Conservation (phyloP, 2,329 filamentous ascomycete species). For the Magnaporthiopsis incrustans region DNA sequence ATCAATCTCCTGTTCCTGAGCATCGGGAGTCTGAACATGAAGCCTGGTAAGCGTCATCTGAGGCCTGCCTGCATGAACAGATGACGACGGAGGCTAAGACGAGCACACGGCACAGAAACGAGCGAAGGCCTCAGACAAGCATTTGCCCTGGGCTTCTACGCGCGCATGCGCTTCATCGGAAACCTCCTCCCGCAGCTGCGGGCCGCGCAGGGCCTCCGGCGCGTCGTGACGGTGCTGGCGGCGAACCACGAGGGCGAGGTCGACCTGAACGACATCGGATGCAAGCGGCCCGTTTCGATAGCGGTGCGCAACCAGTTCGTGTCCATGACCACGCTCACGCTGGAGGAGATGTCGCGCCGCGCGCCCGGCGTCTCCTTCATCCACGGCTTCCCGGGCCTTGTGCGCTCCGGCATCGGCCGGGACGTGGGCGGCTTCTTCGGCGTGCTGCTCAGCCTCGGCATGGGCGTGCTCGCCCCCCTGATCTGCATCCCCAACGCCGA, state of each 20-base stretch:
- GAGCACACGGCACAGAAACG: slow-evolving; percentile 33
- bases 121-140: slow-evolving; percentile 47
- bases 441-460: slow-evolving; percentile 12
- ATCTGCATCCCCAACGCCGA: slow-evolving; percentile 20
- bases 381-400: slow-evolving; percentile 30
- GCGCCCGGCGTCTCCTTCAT: slow-evolving; percentile 35
- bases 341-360: slow-evolving; percentile 37
- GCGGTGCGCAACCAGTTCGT: slow-evolving; percentile 36
- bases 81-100: neutral
- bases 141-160: slow-evolving; percentile 45
- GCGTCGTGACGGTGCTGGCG: slow-evolving; percentile 47
- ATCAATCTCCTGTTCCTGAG: slow-evolving; percentile 27
- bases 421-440: slow-evolving; percentile 14
- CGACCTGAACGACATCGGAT: slow-evolving; percentile 31
- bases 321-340: slow-evolving; percentile 39
- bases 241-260: slow-evolving; percentile 44
- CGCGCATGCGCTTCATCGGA: slow-evolving; percentile 46
- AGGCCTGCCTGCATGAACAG: neutral
- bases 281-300: slow-evolving; percentile 19
- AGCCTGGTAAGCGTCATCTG: neutral
- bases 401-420: slow-evolving; percentile 23
- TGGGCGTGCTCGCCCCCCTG: slow-evolving; percentile 15
- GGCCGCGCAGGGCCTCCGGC: slow-evolving; percentile 33
- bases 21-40: slow-evolving; percentile 7
- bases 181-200: slow-evolving; percentile 50